Evolutionary conservation across 2,329 filamentous ascomycete species (phyloP).

Genomic region (Magnaporthales sp.): DNA sequence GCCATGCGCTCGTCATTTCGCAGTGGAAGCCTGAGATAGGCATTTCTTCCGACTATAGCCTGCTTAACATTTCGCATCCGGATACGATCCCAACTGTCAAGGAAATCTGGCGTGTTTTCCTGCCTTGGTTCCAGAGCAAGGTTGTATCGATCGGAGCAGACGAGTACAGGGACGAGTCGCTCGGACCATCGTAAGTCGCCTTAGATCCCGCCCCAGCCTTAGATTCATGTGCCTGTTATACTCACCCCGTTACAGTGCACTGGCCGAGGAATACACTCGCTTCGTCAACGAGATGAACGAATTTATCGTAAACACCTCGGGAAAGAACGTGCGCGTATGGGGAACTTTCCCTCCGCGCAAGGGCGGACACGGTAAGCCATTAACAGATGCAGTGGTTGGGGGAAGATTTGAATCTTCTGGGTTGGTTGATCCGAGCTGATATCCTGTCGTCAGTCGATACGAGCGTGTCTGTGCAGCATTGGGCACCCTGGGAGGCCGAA

Average conservation of each 20-base stretch:
- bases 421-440: background rate
- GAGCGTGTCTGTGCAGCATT: conserved; percentile 44
- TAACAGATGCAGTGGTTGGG: no score
- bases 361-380: conserved; percentile 7
- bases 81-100: conserved; percentile 44
- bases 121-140: conserved; percentile 48
- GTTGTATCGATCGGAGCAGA: conserved; percentile 48
- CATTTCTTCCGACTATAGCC: conserved; percentile 32
- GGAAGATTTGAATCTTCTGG: background rate
- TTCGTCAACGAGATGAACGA: conserved; percentile 43
- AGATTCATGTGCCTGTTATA: background rate
- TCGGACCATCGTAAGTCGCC: conserved; percentile 1
- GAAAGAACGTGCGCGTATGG: conserved; percentile 45
- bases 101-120: conserved; percentile 41
- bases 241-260: conserved; percentile 15
- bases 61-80: conserved; percentile 46
- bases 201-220: background rate
- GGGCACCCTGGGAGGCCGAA: conserved; percentile 45
- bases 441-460: conserved; percentile 23
- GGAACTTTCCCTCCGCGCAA: conserved; percentile 40
- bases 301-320: conserved; percentile 29
- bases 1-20: conserved; percentile 45
- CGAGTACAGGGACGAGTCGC: conserved; percentile 31
- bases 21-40: conserved; percentile 52
- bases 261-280: conserved; percentile 37